Base-by-base conservation (phyloP, 1,284 basidiomycete species). In the Megacollybia platyphylla region DNA sequence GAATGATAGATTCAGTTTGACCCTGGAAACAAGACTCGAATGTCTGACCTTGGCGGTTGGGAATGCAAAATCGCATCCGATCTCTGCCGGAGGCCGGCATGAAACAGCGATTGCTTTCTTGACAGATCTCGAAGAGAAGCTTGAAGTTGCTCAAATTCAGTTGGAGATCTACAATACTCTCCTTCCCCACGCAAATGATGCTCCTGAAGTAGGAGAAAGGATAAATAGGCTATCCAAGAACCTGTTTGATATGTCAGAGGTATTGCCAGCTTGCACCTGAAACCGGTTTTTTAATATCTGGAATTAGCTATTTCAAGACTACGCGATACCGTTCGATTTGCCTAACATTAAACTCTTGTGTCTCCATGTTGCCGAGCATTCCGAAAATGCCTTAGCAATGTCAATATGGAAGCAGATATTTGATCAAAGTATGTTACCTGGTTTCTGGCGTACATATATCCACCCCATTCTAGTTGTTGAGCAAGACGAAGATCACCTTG, bases 131-230 rank as follows among this genome's bases (percentile, higher is more conserved):
- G 93, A 97, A 63, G 96, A 98, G 62, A 91, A 92, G 57, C 73
- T 98, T 7, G 96, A 98, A 45, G 96, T 98, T 9, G 89, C 92
- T 2, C 87, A 94, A 62, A 91, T 98, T 7, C 96, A 99, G 57
- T 69, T 94, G 32, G 92, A 97, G 61, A 74, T 93, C 37, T 85
- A 81, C 57, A 72, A 79, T 48, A 64, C 68, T 1, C 70, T 88
- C 34, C 58, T 76, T 11, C 73, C 73, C 10, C 73, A 76, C 52
- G 67, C 84, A 20, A 60, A 70, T 47, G 73, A 84, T 47, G 67
- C 68, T 8, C 67, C 66, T 2, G 72, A 73, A 49, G 69, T 74
- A 41, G 71, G 68, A 9, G 66, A 71, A 31, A 67, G 71, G 48
- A 70, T 86, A 51, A 67, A 67, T 45, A 54, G 67, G 7, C 59